These are phyloP conservation scores for Coemansia brasiliensis DNA, from an alignment of 192 early-diverging fungal species.

Conservation along the genomic window DNA sequence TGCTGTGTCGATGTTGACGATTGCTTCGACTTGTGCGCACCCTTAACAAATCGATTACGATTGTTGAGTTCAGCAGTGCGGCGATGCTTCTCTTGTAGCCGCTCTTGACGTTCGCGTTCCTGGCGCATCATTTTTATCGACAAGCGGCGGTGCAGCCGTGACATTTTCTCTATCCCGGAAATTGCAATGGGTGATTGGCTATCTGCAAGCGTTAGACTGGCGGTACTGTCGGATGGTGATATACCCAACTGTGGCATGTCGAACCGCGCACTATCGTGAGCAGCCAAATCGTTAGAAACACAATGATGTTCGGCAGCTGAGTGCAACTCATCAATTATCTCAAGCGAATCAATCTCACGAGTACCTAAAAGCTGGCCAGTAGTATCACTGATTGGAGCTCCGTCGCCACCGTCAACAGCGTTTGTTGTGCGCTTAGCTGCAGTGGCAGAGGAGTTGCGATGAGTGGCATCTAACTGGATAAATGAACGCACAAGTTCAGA, in stretches of 20 bases:
- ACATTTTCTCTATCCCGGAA: conserved; percentile 6
- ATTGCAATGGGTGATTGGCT: background rate
- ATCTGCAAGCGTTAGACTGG: background rate
- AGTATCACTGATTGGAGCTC: background rate
- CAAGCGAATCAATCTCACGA: conserved; percentile 36
- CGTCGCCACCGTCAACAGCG: background rate
- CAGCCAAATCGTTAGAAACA: background rate
- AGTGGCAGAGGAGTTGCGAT: background rate
- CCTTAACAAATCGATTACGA: conserved; percentile 16
- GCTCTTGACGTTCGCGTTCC: conserved; percentile 43
- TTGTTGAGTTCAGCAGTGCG: conserved; percentile 17
- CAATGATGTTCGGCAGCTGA: conserved; percentile 30
- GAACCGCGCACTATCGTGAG: conserved; percentile 14
- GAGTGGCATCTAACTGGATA: conserved; percentile 69
- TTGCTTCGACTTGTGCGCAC: background rate
- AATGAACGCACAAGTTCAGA: conserved; percentile 73
- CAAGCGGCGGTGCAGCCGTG: conserved; percentile 46
- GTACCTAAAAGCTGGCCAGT: background rate
- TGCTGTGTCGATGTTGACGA: background rate
- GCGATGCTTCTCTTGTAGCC: conserved; percentile 29
- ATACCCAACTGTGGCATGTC: conserved; percentile 32
- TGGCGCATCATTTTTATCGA: conserved; percentile 50
- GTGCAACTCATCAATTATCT: conserved; percentile 47
- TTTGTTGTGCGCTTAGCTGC: conserved; percentile 14
- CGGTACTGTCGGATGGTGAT: conserved; percentile 22